Base-by-base conservation (phyloP, 371 early-diverging fungal genomes). In the Rhizopus delemar region DNA sequence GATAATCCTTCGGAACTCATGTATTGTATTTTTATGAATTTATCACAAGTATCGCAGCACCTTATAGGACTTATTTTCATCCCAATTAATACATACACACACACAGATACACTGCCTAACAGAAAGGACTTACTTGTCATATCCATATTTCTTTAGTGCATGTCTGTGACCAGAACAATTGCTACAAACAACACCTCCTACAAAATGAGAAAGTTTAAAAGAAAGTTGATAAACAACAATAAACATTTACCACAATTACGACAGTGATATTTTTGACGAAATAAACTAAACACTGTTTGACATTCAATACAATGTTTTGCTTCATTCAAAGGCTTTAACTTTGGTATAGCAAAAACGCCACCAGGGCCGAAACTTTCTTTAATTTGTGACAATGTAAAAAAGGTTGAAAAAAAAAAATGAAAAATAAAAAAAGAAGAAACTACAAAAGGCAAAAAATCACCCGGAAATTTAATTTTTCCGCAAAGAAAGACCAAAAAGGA, bases 211-310 rank as follows among this genome's bases (percentile, higher is more conserved):
- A 22, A 22, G 22, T 22, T 22, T 16, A 52, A 28, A 52, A 53
- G 2, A 22, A 13, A 22, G 9, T 48, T 32, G 33, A 13, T 36
- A 6, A n/a, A 53, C n/a, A n/a, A 36, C 15, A 38, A 28, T 6
- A 3, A 45, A 6, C 29, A 16, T 53, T 67, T 77, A 80, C 83
- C 83, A 55, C 83, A 82, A 36, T 78, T 73, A 48, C 66, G 50
- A 58, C 83, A 82, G 41, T 75, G 63, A 45, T 82, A 74, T 58
- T 80, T 80, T 61, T 60, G 70, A 32, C 71, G 62, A 49, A 80
- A 75, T 22, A 82, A 55, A 35, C 59, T 65, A 52, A 82, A 82
- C 2, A 38, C 46, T 2, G 39, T 53, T 41, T 71, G 65, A 54
- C 83, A 82, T 45, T 75, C 73, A 11, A 41, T 49, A 50, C 82